Evolutionary conservation across 352 stramenopile genomes (phyloP), one percentile per base, ranked within the genome.

Genomic region (Phytopythium sindhum): DNA sequence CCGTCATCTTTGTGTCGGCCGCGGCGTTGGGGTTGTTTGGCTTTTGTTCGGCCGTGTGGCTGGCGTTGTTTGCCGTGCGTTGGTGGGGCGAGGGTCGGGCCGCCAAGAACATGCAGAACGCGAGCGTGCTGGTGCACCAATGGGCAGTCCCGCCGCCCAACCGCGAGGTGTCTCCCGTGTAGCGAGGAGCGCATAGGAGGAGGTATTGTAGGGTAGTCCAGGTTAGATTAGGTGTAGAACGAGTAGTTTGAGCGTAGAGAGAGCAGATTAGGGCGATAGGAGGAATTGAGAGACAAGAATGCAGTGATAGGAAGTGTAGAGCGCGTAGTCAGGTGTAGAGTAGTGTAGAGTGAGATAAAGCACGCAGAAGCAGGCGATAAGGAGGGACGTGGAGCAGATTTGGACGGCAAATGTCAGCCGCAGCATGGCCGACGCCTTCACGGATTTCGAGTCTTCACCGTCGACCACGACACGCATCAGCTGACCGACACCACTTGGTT

Each of bases 1-100:
- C 73, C 33, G 70, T 79, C 15, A 75, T 67, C 59, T 85, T 78
- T 31, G 67, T 64, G n/a, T 69, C 86, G n/a, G 69, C 74, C n/a
- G 37, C 74, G 31, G 67, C 69, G 15, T 31, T 85, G 17, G 80
- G 76, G 17, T 70, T 85, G 23, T 50, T 89, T 44, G 72, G 81
- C 29, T 82, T 77, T 57, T 78, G 65, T 65, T 73, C 75, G 5
- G 17, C 74, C 10, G 44, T 85, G 35, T 74, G 72, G 41, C 68
- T 77, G 41, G 60, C 72, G 29, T 28, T 86, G 17, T 89, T 89
- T 50, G 72, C 53, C 3, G 31, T 75, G 47, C 77, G 80, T 26
- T 89, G 78, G 80, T 68, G 66, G 58, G 56, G 63, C 60, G 67
- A 77, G 24, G 52, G 37, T 1, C 31, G 31, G 29, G 26, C 60